Evolutionary conservation across 208 protist species (phyloP), one percentile per base, ranked within the genome.

Genomic region (Leishmania turanica): DNA sequence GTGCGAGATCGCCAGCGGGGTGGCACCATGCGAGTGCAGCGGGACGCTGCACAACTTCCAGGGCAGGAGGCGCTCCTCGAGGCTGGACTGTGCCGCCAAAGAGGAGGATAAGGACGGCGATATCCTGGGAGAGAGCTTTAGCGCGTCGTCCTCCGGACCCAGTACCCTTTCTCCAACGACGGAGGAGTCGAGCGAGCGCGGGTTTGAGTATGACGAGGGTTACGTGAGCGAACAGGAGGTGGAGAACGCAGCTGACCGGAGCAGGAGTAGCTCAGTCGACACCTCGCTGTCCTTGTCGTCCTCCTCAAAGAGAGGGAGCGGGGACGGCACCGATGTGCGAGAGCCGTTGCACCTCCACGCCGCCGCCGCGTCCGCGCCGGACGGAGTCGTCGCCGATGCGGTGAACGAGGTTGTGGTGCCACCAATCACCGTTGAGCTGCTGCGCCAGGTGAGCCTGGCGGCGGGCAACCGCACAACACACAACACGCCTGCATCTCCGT

Each of bases 181-280:
- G 4, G 82, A 82, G 72, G 73, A 79, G 21, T 66, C 56, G n/a
- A 82, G 73, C 49, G 66, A 78, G 68, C 60, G 77, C 27, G 77
- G 78, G 62, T 79, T 81, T 54, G 77, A 81, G 34, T 85, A 85
- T 72, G 82, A 72, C 56, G 82, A 82, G 24, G 82, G 77, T n/a
- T 85, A 79, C 65, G 64, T 82, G 9, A 85, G 49, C 37, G 82
- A 81, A 13, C n/a, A 37, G 42, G 72, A 1, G 60, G 9, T 4
- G 31, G 60, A 72, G 27, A 40, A 79, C n/a, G 76, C 1, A 11
- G 6, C 6, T 24, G 40, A 40, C n/a, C 49, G 53, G 49, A 54
- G 54, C 45, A 77, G 45, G 37, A 24, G 51, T 53, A 64, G 60
- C 49, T 27, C 66, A 2, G 45, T 13, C 5, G n/a, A 49, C 42